Percentiles rank a stretch among this genome's conserved stretches.
phyloP scores from a whole-genome alignment of 352 stramenopile species.

The Pythium dissotocum region DNA sequence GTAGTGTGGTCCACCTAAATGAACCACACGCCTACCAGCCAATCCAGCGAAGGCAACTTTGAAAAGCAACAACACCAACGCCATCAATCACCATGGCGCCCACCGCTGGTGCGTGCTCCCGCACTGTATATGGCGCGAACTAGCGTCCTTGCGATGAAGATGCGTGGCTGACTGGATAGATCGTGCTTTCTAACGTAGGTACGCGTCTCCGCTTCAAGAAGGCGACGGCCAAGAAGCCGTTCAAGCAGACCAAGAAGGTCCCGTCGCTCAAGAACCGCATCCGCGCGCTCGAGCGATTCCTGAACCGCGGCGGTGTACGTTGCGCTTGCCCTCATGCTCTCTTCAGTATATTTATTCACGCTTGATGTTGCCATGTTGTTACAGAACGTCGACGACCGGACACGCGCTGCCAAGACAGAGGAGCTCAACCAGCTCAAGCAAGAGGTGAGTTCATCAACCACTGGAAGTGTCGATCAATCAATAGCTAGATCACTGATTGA shows the following conservation, averaged over 20 bases:
- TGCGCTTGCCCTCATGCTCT: neutral
- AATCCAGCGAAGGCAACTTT: constrained; percentile 29
- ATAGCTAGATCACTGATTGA: neutral
- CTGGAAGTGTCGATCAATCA: neutral
- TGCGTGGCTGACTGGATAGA: constrained; percentile 1
- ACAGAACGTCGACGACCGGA: constrained; percentile 28
- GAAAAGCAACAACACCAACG: constrained; percentile 24
- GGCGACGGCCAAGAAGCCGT: constrained; percentile 47
- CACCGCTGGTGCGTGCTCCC: constrained; percentile 40
- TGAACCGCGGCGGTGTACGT: constrained; percentile 56
- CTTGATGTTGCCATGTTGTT: neutral
- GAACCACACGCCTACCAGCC: constrained; percentile 20
- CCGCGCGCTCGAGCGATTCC: constrained; percentile 73
- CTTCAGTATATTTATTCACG: neutral
- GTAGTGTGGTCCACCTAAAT: constrained; percentile 27
- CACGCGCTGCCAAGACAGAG: constrained; percentile 37
- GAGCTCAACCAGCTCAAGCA: constrained; percentile 38
- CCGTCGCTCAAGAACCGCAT: constrained; percentile 87
- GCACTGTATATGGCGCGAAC: neutral
- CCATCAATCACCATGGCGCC: constrained; percentile 40
- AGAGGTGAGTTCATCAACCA: constrained; percentile 17
- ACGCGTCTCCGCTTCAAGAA: constrained; percentile 78
- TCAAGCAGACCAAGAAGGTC: constrained; percentile 60
- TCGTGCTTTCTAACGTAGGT: constrained; percentile 29
- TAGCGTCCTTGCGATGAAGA: neutral